Conservation (phyloP, 1,284 basidiomycete species). For the Afroboletus lepidellus region DNA sequence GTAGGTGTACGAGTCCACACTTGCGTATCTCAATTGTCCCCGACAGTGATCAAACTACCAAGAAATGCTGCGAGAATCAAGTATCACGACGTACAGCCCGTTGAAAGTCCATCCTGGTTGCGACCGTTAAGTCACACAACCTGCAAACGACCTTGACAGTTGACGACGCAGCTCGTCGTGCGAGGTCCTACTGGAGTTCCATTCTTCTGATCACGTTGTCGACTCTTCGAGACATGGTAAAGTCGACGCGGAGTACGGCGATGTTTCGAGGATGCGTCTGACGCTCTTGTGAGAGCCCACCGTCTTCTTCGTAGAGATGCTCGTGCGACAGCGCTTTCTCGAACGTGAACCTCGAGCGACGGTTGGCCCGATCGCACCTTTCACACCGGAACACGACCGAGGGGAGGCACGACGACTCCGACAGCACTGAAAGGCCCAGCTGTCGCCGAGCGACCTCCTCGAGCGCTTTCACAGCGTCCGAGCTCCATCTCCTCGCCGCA, state of each 20-base stretch:
- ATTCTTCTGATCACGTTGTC: conserved; percentile 12
- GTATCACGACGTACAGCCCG: conserved; percentile 5
- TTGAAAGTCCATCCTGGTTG: conserved; percentile 7
- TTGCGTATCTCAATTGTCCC: not conserved
- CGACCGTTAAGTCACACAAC: conserved; percentile 6
- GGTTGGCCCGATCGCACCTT: not conserved
- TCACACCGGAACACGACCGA: conserved; percentile 16
- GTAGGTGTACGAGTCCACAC: conserved; percentile 7
- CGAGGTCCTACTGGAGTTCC: conserved; percentile 1
- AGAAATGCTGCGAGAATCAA: not conserved
- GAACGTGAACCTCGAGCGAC: conserved; percentile 2
- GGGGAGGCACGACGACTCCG: conserved; percentile 9
- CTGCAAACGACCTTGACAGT: conserved; percentile 8
- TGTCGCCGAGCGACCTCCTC: conserved; percentile 2
- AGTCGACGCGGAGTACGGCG: conserved; percentile 7
- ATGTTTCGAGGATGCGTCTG: not conserved
- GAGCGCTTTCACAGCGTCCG: conserved; percentile 10
- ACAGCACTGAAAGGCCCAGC: conserved; percentile 1
- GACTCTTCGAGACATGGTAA: conserved; percentile 4
- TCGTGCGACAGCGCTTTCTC: conserved; percentile 11
- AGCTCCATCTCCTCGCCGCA: conserved; percentile 11
- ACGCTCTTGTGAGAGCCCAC: not conserved
- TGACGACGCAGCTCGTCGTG: conserved; percentile 6
- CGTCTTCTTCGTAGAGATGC: conserved; percentile 4
- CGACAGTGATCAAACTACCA: conserved; percentile 11